These are phyloP conservation scores for Angomonas deanei DNA, from an alignment of 208 protist species.

Conservation along the genomic window DNA sequence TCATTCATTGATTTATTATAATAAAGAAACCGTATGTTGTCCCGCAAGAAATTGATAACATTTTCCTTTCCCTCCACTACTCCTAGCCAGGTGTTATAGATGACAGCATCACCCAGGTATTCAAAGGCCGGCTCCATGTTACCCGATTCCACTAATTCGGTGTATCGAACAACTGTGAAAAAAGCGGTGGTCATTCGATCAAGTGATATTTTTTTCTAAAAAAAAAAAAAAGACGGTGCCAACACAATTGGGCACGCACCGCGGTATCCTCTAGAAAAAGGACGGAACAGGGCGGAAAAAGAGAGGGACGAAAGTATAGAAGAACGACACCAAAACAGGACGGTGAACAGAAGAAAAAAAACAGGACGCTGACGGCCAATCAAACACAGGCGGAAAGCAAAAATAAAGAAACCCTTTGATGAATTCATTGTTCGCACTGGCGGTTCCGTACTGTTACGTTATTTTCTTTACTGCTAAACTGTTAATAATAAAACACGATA, in stretches of 20 bases:
- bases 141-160: constrained; percentile 45
- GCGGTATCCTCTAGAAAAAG: too few relatives aligned
- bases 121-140: constrained; percentile 46
- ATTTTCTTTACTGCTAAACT: neutral
- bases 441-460: too few relatives aligned
- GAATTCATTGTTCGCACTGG: too few relatives aligned
- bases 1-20: constrained; percentile 45
- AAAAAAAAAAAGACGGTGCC: too few relatives aligned
- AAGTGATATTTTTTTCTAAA: too few relatives aligned
- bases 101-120: constrained; percentile 64
- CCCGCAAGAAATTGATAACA: constrained; percentile 65
- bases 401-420: constrained; percentile 2
- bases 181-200: constrained; percentile 39
- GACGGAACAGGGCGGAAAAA: too few relatives aligned
- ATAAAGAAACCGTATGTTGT: constrained; percentile 75
- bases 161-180: constrained; percentile 55
- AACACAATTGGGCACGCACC: too few relatives aligned
- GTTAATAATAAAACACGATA: constrained; percentile 1
- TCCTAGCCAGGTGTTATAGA: constrained; percentile 78
- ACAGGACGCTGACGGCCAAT: neutral
- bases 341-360: constrained; percentile 4
- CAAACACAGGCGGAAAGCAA: too few relatives aligned
- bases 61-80: constrained; percentile 72
- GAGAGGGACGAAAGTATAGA: neutral
- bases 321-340: neutral